Base-by-base conservation (phyloP, 768 basidiomycete species). In the Russula griseocarnosa region DNA sequence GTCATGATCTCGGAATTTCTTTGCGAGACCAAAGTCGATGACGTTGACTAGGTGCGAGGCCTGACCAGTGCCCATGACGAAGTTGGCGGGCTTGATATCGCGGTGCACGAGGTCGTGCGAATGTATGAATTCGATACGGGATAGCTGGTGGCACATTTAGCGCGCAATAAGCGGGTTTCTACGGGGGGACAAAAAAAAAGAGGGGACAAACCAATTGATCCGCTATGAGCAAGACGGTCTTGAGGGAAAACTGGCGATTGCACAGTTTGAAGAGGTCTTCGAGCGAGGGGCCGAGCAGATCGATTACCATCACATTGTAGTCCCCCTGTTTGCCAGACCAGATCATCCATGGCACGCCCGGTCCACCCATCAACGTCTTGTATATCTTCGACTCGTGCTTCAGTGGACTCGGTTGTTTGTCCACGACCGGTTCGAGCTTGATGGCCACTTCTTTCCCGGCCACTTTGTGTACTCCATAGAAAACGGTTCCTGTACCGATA, bases 41-140 rank as follows among this genome's bases (percentile, higher is more conserved):
- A 99, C 90, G 74, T 98, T 96, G 73, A 99, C 94, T 70, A 86
- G 76, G 69, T 82, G 81, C 0, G 82, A 71, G 74, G 82, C 78
- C 67, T 84, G 86, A 66, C 85, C 85, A 52, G 85, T 83, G 67
- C 93, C 92, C 92, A 98, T 98, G 65, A 99, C 88, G 73, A 99
- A 99, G 77, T 99, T 98, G 71, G 96, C 96, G 42, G 96, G 96
- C 75, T 98, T 99, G 76, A 99, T 90, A 73, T 98, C 96, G 68
- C 96, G 90, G 74, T 98, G 96, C 47, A 97, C 86, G 69, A 96
- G 89, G 71, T 92, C 91, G 71, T 92, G 88, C 1, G 90, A 92
- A 76, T 99, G 96, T 69, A 98, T 94, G 75, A 94, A 98, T 75
- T 97, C 92, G 71, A 98, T 88, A 54, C 96, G 93, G 9, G 93